Conservation (phyloP, 352 stramenopile genomes). For the Phytophthora europaea region DNA sequence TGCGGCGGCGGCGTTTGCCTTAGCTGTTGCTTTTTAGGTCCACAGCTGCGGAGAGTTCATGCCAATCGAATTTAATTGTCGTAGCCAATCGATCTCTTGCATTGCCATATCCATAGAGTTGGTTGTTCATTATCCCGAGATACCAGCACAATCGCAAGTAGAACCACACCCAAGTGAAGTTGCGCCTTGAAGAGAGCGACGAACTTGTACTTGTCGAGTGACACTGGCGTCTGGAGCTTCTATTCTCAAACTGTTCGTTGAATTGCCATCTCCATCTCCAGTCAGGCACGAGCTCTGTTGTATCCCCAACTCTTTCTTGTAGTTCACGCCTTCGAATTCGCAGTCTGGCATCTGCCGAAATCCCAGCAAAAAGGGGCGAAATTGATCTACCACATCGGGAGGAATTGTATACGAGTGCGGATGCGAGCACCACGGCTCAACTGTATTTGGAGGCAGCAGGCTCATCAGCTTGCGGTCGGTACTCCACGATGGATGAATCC, state of each 20-base stretch:
- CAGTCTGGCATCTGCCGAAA: conserved; percentile 23
- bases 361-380: no score
- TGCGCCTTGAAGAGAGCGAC: background rate
- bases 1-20: background rate
- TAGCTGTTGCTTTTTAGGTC: conserved; percentile 8
- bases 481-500: conserved; percentile 13
- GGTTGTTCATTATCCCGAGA: background rate
- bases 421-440: conserved; percentile 16
- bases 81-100: background rate
- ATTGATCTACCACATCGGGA: background rate
- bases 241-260: conserved; percentile 1
- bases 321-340: conserved; percentile 22
- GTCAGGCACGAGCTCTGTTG: conserved; percentile 4
- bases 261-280: background rate
- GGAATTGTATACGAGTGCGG: conserved; percentile 6
- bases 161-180: background rate
- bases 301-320: conserved; percentile 13
- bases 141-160: background rate
- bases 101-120: background rate
- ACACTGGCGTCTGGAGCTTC: background rate
- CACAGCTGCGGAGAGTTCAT: background rate
- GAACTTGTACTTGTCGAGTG: conserved; percentile 3
- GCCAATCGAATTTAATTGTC: background rate
- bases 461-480: conserved; percentile 15
- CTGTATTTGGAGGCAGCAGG: conserved; percentile 12